Evolutionary conservation across 2,329 filamentous ascomycete species (phyloP).

Genomic region (Fusarium penzigii): DNA sequence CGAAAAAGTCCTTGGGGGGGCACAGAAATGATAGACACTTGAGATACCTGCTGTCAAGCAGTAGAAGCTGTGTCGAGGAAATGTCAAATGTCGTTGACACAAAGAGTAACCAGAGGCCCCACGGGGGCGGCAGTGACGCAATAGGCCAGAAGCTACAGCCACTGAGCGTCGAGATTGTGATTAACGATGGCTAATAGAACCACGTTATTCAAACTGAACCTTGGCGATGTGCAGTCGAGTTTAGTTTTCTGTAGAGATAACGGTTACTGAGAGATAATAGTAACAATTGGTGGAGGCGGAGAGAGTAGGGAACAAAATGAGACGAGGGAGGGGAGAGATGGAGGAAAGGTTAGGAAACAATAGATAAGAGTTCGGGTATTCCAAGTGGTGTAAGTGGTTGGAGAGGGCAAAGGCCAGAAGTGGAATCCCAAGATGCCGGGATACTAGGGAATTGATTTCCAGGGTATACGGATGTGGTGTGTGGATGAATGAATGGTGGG

Average conservation of each 20-base stretch:
- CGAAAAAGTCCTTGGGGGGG: not conserved
- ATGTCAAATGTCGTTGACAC: slow-evolving; percentile 11
- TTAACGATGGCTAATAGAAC: slow-evolving; percentile 31
- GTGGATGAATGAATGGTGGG: slow-evolving; percentile 17
- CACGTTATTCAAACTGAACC: slow-evolving; percentile 31
- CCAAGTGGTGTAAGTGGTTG: slow-evolving; percentile 30
- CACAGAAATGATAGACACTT: not conserved
- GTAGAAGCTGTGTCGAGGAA: not conserved
- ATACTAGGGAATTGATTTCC: slow-evolving; percentile 24
- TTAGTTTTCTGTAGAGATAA: slow-evolving; percentile 18
- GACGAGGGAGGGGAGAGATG: slow-evolving; percentile 16
- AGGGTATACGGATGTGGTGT: slow-evolving; percentile 17
- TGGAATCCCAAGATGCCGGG: slow-evolving; percentile 31
- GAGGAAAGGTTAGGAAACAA: slow-evolving; percentile 6
- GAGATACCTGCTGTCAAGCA: slow-evolving; percentile 1
- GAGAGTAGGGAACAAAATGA: slow-evolving; percentile 15
- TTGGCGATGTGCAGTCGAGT: slow-evolving; percentile 9
- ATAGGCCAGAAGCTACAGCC: slow-evolving; percentile 29
- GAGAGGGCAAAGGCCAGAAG: slow-evolving; percentile 21
- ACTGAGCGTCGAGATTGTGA: slow-evolving; percentile 26
- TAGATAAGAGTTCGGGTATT: slow-evolving; percentile 24
- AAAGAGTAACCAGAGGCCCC: slow-evolving; percentile 22
- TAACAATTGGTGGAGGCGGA: slow-evolving; percentile 33
- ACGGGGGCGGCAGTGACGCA: slow-evolving; percentile 31
- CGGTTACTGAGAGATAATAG: slow-evolving; percentile 30